Base-by-base conservation (phyloP, 345 rosid genomes). In the Citrus maxima region DNA sequence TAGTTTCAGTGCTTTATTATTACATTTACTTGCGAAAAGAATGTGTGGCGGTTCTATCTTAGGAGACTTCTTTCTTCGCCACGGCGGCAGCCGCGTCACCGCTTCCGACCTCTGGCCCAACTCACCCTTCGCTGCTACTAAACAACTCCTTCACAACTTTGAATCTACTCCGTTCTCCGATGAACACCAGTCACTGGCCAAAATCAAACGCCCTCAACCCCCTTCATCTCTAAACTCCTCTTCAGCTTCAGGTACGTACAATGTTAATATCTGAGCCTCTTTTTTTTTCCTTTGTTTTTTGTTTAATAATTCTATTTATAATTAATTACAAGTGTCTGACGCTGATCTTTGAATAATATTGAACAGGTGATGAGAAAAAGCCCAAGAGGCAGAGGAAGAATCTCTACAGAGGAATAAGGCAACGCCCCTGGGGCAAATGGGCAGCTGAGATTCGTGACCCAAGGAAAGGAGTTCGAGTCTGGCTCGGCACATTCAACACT, bases 401-500 rank as follows among this genome's bases (percentile, higher is more conserved):
- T 62, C 80, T 88, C 63, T 94, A 90, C 88, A 87, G 97, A 66
- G 98, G 98, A 6, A 94, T 94, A 82, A 89, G 98, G 88, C 93
- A 94, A 73, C 90, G 98, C 0, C 97, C 98, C 2, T 94, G 98
- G 98, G 98, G 97, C 22, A 94, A 94, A 89, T 92, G 95, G 94
- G 98, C 98, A 0, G 98, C 98, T 6, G 98, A 94, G 94, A 94
- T 94, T 78, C 97, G 98, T 40, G 98, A 94, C 76, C 98, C 98
- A 7, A 86, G 93, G 35, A 94, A 94, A 84, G 98, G 98, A 6
- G 94, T 90, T 62, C 95, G 98, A 35, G 95, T 95, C 54, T 95
- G 98, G 98, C 93, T 95, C 13, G 98, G 98, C 42, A 95, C 98
- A 32, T 95, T 87, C 88, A 89, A 89, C 82, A 93, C 98, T 5